These are phyloP conservation scores for Cercospora zeae-maydis DNA, from an alignment of 2,329 filamentous ascomycete species.

Conservation along the genomic window DNA sequence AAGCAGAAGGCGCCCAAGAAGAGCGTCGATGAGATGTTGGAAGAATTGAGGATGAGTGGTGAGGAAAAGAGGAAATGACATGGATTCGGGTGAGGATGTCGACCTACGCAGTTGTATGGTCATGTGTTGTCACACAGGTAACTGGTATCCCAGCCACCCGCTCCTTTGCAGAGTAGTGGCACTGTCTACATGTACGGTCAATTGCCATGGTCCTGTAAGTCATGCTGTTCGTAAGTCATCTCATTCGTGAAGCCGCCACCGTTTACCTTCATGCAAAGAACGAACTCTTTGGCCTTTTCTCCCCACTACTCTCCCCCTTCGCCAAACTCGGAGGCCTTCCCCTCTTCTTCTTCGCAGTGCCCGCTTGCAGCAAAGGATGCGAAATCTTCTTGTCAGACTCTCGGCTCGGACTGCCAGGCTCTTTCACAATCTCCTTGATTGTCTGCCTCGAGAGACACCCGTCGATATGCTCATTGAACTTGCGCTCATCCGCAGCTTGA, in stretches of 20 bases:
- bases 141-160: background rate
- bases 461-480: slow-evolving; percentile 91
- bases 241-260: background rate
- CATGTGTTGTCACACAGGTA: background rate
- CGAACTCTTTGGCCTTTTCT: slow-evolving; percentile 29
- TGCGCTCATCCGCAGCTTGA: slow-evolving; percentile 68
- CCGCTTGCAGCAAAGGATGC: slow-evolving; percentile 16
- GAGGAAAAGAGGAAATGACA: background rate
- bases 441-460: slow-evolving; percentile 80
- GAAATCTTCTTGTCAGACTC: slow-evolving; percentile 7
- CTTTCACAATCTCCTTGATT: slow-evolving; percentile 76
- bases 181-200: background rate
- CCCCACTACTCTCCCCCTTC: slow-evolving; percentile 12
- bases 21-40: background rate
- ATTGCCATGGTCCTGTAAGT: background rate
- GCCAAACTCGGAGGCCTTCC: slow-evolving; percentile 16
- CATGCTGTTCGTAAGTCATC: background rate
- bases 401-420: slow-evolving; percentile 26
- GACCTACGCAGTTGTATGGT: background rate
- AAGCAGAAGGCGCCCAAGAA: background rate
- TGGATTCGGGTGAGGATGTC: background rate
- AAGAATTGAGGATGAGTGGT: background rate
- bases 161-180: background rate
- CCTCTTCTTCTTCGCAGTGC: slow-evolving; percentile 31
- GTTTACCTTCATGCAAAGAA: slow-evolving; percentile 18